Evolutionary conservation across 441 rosid species (phyloP).

Genomic region (Populus trichocarpa): DNA sequence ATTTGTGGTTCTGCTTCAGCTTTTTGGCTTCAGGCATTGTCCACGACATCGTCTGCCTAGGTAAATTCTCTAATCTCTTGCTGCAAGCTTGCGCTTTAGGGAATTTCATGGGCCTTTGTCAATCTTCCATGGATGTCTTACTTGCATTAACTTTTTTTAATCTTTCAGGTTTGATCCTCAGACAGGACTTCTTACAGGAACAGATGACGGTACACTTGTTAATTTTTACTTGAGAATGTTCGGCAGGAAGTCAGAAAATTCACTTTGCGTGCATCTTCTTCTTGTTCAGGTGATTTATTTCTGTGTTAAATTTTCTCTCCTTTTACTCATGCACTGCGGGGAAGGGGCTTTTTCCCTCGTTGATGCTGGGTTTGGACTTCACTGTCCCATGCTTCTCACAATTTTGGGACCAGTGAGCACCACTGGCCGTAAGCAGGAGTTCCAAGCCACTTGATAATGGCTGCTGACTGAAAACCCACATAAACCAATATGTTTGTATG

Average conservation of each 20-base stretch:
- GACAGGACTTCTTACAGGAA: conserved; percentile 79
- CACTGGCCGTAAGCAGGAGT: background rate
- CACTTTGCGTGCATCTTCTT: conserved; percentile 76
- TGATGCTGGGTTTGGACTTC: background rate
- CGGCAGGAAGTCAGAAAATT: conserved; percentile 73
- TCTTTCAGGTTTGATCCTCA: conserved; percentile 44
- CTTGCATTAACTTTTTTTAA: conserved; percentile 5
- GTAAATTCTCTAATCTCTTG: conserved; percentile 33
- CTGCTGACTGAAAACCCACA: background rate
- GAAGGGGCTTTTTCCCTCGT: background rate
- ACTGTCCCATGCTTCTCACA: background rate
- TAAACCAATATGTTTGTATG: background rate
- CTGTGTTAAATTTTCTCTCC: background rate
- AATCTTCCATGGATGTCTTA: background rate
- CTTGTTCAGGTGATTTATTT: conserved; percentile 64
- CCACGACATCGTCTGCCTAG: conserved; percentile 96
- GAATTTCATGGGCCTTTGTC: background rate
- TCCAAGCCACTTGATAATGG: background rate
- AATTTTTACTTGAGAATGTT: conserved; percentile 71
- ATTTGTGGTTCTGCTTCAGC: conserved; percentile 43
- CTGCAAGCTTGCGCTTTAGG: conserved; percentile 2
- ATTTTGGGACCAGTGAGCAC: background rate
- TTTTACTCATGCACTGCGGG: background rate
- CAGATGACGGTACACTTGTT: conserved; percentile 82
- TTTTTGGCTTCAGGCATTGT: conserved; percentile 72